These are phyloP conservation scores for Calamus simplicifolius DNA, from an alignment of 176 grass and related monocot species.

Conservation along the genomic window DNA sequence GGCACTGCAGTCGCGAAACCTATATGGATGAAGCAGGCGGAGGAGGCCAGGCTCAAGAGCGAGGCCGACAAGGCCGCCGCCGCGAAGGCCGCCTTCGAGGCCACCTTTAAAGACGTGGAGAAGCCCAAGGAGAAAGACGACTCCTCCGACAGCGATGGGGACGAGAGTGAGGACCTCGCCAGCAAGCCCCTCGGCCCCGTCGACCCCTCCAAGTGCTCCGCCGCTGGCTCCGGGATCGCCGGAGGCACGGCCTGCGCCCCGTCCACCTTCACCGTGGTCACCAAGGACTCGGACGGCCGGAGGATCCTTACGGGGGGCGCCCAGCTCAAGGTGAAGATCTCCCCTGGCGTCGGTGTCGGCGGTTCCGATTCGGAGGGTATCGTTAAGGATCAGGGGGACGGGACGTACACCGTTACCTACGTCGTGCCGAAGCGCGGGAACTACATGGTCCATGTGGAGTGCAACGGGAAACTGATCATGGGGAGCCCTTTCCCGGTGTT, in stretches of 20 bases:
- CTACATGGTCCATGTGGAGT: constrained; percentile 76
- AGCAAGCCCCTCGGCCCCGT: constrained; percentile 45
- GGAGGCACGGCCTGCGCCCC: constrained; percentile 48
- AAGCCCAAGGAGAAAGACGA: constrained; percentile 10
- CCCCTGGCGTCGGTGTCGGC: constrained; percentile 52
- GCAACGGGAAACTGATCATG: constrained; percentile 56
- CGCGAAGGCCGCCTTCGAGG: constrained; percentile 90
- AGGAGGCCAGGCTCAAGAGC: constrained; percentile 94
- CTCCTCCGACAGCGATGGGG: constrained; percentile 19
- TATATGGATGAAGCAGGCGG: constrained; percentile 86
- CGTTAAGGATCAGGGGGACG: constrained; percentile 72
- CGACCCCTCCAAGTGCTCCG: constrained; percentile 55
- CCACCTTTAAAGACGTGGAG: constrained; percentile 67
- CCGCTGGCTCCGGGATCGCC: constrained; percentile 54
- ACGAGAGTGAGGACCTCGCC: constrained; percentile 26
- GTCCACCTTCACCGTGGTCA: constrained; percentile 47
- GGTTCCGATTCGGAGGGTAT: constrained; percentile 53
- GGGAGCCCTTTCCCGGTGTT: constrained; percentile 97
- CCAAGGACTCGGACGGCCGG: constrained; percentile 54
- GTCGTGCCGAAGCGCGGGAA: constrained; percentile 77
- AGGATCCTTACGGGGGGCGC: constrained; percentile 44
- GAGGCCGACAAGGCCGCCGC: constrained; percentile 81
- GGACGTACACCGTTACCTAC: constrained; percentile 73
- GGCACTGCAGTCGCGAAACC: constrained; percentile 38
- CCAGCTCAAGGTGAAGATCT: constrained; percentile 46